A percentile compares a stretch with the other conserved stretches of the same genome.
Conservation (phyloP, 495 filamentous ascomycete species). For the Achaetomiella virescens region DNA sequence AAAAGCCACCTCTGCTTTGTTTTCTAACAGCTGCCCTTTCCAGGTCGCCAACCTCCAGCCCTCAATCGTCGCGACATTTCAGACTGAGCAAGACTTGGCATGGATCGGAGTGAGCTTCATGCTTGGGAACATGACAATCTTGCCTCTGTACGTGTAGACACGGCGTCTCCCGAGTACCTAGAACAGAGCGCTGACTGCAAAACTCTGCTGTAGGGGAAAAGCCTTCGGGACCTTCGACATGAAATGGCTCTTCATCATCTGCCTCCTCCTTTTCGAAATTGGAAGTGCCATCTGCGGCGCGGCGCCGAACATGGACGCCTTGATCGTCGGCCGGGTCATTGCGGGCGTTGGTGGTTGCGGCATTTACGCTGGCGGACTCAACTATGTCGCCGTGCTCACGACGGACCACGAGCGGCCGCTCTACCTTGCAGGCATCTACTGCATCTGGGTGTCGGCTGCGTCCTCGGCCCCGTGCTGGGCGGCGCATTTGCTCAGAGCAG, state of each 20-base stretch:
- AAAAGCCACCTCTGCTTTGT: too few species aligned
- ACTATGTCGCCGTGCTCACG: conserved; percentile 48
- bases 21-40: too few species aligned
- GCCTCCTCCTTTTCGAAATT: conserved; percentile 42
- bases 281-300: conserved; percentile 52
- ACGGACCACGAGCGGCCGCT: conserved; percentile 39
- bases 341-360: conserved; percentile 45
- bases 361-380: conserved; percentile 34
- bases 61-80: conserved; percentile 44
- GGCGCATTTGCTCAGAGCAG: conserved; percentile 43
- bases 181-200: too few species aligned
- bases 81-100: conserved; percentile 46
- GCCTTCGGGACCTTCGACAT: conserved; percentile 14
- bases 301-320: conserved; percentile 46
- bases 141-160: too few species aligned
- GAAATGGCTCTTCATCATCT: conserved; percentile 37
- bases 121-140: conserved; percentile 27
- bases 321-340: conserved; percentile 54
- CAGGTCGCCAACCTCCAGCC: conserved; percentile 52
- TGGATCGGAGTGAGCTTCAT: conserved; percentile 54
- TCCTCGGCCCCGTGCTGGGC: conserved; percentile 38
- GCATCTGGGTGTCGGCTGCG: conserved; percentile 37
- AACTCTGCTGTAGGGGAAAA: background rate
- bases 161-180: too few species aligned
- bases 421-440: conserved; percentile 28